Percentiles rank a stretch among this genome's conserved stretches.
Evolutionary conservation across 805 yeast genomes (phyloP).

Genomic region (Kluyveromyces lactis): DNA sequence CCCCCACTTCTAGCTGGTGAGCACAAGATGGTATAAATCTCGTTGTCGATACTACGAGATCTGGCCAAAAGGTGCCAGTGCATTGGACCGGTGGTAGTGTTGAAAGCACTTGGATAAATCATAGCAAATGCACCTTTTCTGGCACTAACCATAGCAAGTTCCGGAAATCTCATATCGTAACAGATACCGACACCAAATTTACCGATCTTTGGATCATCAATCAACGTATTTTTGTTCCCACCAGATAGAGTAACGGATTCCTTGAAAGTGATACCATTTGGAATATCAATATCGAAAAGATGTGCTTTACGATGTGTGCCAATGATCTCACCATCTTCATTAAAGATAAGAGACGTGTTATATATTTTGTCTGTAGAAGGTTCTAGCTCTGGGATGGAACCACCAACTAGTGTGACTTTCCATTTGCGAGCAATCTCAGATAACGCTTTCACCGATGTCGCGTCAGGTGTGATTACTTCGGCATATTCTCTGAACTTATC

Average conservation of each 20-base stretch:
- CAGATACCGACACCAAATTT: constrained; percentile 82
- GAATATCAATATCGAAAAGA: constrained; percentile 86
- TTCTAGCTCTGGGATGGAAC: constrained; percentile 79
- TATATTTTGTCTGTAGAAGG: constrained; percentile 48
- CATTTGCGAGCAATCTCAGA: constrained; percentile 58
- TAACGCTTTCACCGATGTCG: constrained; percentile 52
- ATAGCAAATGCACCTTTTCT: constrained; percentile 63
- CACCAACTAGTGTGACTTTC: constrained; percentile 69
- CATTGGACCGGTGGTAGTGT: constrained; percentile 76
- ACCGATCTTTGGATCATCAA: constrained; percentile 17
- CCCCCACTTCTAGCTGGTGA: constrained; percentile 80
- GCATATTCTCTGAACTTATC: constrained; percentile 81
- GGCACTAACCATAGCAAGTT: constrained; percentile 61
- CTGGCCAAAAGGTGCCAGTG: constrained; percentile 75
- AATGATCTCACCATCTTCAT: constrained; percentile 62
- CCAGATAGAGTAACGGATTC: constrained; percentile 71
- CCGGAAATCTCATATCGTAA: constrained; percentile 77
- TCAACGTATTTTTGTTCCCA: constrained; percentile 74
- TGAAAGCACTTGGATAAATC: constrained; percentile 80
- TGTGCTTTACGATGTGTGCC: constrained; percentile 90
- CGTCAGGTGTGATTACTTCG: constrained; percentile 75
- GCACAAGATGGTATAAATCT: constrained; percentile 64
- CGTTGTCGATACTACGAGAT: constrained; percentile 69
- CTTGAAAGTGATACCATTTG: constrained; percentile 80
- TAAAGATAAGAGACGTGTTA: constrained; percentile 69